Conservation (phyloP, 441 rosid species). For the Macaranga tanarius region DNA sequence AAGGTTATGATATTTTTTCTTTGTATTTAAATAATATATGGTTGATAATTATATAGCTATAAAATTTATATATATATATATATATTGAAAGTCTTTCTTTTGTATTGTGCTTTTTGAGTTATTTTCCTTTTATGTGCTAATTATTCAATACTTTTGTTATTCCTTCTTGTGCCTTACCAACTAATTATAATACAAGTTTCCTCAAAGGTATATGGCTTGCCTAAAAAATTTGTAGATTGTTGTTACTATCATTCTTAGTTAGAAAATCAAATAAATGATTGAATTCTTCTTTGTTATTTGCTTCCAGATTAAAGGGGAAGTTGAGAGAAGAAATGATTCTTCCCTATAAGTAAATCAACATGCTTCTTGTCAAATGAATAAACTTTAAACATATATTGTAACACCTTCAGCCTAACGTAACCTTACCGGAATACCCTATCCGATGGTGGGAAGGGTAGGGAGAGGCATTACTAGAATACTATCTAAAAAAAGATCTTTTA, state of each 20-base stretch:
- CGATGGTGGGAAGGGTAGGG: no score
- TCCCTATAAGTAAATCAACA: slow-evolving; percentile 43
- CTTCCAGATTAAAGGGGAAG: slow-evolving; percentile 38
- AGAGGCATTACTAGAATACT: no score
- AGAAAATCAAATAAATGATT: slow-evolving; percentile 17
- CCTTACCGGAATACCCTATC: no score
- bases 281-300: slow-evolving; percentile 19
- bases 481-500: no score
- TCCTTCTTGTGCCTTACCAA: slow-evolving; percentile 32
- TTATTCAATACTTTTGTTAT: slow-evolving; percentile 7
- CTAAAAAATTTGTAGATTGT: slow-evolving; percentile 2
- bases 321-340: slow-evolving; percentile 33
- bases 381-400: background rate
- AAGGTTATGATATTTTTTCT: background rate
- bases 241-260: background rate
- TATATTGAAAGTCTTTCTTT: background rate
- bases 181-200: slow-evolving; percentile 28
- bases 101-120: background rate
- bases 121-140: background rate
- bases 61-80: background rate
- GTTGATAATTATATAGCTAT: background rate
- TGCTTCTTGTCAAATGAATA: background rate
- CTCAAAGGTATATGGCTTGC: slow-evolving; percentile 40
- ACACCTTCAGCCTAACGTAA: no score
- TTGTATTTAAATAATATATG: background rate